phyloP scores from a whole-genome alignment of 495 filamentous ascomycete genomes.

The Neurospora sp. region DNA sequence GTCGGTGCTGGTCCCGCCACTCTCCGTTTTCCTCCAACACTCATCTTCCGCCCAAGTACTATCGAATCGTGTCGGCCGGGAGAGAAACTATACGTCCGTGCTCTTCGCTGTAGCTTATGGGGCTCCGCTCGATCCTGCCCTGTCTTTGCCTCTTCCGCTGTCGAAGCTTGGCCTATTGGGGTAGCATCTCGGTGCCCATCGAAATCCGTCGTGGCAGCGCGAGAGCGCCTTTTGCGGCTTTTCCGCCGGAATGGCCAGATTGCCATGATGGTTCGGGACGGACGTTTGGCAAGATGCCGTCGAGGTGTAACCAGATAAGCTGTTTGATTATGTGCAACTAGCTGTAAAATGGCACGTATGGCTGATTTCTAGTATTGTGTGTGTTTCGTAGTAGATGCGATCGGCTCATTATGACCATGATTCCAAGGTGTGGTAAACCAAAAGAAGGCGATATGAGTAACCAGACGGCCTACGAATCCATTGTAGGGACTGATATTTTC shows the following conservation, averaged over 20 bases:
- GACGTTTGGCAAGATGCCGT: neutral
- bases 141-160: constrained; percentile 10
- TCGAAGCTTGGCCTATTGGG: constrained; percentile 3
- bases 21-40: constrained; percentile 18
- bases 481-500: constrained; percentile 6
- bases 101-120: constrained; percentile 38
- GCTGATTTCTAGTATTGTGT: constrained; percentile 2
- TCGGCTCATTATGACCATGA: constrained; percentile 18
- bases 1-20: constrained; percentile 24
- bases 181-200: constrained; percentile 16
- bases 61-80: constrained; percentile 40
- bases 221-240: constrained; percentile 39
- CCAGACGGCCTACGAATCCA: constrained; percentile 2
- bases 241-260: constrained; percentile 73
- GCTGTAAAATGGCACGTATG: neutral
- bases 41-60: constrained; percentile 19
- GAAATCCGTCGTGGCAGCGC: constrained; percentile 25
- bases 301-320: neutral
- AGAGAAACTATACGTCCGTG: constrained; percentile 44
- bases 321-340: neutral
- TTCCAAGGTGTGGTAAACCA: neutral
- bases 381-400: constrained; percentile 2
- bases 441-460: neutral
- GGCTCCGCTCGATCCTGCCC: constrained; percentile 27
- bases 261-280: constrained; percentile 41